Conservation (phyloP, 345 rosid genomes). For the Arabis alpina region DNA sequence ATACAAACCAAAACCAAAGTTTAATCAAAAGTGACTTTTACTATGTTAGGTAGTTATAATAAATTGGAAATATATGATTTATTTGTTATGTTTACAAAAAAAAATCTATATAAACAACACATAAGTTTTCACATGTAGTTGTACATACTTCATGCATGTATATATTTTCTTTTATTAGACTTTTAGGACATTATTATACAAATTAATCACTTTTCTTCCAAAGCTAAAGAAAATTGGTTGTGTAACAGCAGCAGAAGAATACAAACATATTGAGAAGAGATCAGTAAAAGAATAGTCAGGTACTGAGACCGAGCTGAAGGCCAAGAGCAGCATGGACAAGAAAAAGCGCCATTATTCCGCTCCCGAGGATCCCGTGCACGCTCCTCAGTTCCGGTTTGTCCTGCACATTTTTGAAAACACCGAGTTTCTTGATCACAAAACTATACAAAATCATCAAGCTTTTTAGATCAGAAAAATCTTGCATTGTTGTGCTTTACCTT, state of each 20-base stretch:
- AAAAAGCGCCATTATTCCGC: slow-evolving; percentile 89
- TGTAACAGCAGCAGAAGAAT: slow-evolving; percentile 13
- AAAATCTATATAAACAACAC: no score
- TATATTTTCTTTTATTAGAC: background rate
- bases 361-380: slow-evolving; percentile 86
- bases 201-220: background rate
- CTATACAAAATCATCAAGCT: background rate
- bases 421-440: slow-evolving; percentile 1
- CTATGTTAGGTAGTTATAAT: no score
- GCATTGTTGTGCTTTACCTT: slow-evolving; percentile 54
- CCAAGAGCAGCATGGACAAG: slow-evolving; percentile 81
- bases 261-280: slow-evolving; percentile 22
- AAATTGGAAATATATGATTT: no score
- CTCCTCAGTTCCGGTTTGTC: slow-evolving; percentile 80
- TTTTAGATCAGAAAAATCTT: background rate
- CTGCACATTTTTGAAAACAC: slow-evolving; percentile 46
- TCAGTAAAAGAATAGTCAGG: slow-evolving; percentile 42
- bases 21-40: no score
- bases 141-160: slow-evolving; percentile 2
- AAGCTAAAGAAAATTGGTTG: background rate
- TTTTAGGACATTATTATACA: background rate
- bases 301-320: slow-evolving; percentile 87
- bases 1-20: no score
- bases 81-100: no score
- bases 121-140: slow-evolving; percentile 1